A percentile compares a stretch with the other conserved stretches of the same genome.
These are phyloP conservation scores for Yarrowia osloensis DNA, from an alignment of 805 yeast species.

Conservation along the genomic window DNA sequence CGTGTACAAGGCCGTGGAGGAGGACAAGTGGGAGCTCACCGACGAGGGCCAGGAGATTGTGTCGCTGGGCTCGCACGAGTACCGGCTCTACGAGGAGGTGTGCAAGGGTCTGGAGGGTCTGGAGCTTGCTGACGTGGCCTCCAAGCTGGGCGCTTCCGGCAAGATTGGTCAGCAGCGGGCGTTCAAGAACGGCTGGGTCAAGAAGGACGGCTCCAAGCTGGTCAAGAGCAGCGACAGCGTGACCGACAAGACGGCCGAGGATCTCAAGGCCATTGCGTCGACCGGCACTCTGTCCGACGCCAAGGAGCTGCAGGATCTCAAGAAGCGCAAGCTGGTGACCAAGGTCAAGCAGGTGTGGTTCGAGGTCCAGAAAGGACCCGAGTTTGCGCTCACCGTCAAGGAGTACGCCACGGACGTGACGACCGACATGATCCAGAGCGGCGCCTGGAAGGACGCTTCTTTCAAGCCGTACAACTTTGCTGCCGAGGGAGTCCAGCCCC, in stretches of 20 bases:
- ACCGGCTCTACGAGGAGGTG: constrained; percentile 70
- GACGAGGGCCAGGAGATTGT: constrained; percentile 81
- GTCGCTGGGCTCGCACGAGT: constrained; percentile 85
- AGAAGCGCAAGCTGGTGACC: constrained; percentile 84
- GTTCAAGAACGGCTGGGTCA: constrained; percentile 95
- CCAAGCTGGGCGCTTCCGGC: constrained; percentile 75
- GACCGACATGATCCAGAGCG: constrained; percentile 82
- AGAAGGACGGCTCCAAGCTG: constrained; percentile 80
- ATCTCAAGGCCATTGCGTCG: constrained; percentile 57
- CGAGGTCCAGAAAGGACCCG: constrained; percentile 74
- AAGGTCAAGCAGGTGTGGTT: constrained; percentile 75
- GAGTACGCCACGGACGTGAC: constrained; percentile 92
- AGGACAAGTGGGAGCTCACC: constrained; percentile 73
- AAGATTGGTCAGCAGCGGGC: constrained; percentile 96
- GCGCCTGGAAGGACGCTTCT: constrained; percentile 76
- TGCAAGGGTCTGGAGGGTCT: constrained; percentile 74
- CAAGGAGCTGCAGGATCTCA: constrained; percentile 77
- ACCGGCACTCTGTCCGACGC: constrained; percentile 60
- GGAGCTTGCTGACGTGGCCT: constrained; percentile 65
- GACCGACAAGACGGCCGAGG: constrained; percentile 64
- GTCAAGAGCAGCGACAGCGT: constrained; percentile 58
- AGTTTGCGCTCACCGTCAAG: constrained; percentile 78
- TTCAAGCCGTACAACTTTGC: constrained; percentile 96
- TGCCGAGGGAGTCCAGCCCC: constrained; percentile 87
- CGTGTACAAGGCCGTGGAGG: constrained; percentile 68